Conservation (phyloP, 106 monocot species). For the Ottelia alismoides region DNA sequence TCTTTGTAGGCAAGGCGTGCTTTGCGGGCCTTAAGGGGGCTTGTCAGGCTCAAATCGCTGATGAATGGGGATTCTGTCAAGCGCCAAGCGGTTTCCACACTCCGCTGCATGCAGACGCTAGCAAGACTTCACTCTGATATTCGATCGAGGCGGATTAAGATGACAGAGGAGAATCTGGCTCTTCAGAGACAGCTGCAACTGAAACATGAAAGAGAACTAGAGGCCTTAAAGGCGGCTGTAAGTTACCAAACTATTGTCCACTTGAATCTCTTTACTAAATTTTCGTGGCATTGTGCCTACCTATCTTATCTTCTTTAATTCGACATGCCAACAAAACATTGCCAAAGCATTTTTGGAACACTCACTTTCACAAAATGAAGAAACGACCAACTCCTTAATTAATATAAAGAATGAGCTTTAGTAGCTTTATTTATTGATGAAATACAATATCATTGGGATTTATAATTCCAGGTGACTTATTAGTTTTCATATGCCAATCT, state of each 20-base stretch:
- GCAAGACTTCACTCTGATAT: slow-evolving; percentile 82
- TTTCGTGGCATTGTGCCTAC: too few relatives aligned
- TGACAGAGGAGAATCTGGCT: slow-evolving; percentile 84
- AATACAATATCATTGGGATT: too few relatives aligned
- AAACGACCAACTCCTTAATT: too few relatives aligned
- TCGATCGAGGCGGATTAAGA: slow-evolving; percentile 59
- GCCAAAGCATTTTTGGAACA: too few relatives aligned
- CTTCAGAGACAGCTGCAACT: slow-evolving; percentile 74
- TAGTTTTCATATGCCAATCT: too few relatives aligned
- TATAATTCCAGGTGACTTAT: too few relatives aligned
- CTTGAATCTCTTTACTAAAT: too few relatives aligned
- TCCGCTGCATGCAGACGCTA: slow-evolving; percentile 82
- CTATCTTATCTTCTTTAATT: neutral
- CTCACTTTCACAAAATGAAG: too few relatives aligned
- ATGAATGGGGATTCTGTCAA: slow-evolving; percentile 52
- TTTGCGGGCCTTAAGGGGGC: slow-evolving; percentile 55
- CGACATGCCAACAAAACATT: too few relatives aligned
- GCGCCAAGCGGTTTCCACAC: slow-evolving; percentile 69
- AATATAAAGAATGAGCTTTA: too few relatives aligned
- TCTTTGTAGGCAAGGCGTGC: slow-evolving; percentile 63
- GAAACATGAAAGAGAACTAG: slow-evolving; percentile 62
- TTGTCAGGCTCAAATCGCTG: slow-evolving; percentile 61
- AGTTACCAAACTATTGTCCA: too few relatives aligned
- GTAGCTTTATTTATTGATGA: too few relatives aligned
- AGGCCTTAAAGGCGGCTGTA: slow-evolving; percentile 40